These are phyloP conservation scores for Candida sanyaensis DNA, from an alignment of 1,139 yeast genomes.

Conservation along the genomic window DNA sequence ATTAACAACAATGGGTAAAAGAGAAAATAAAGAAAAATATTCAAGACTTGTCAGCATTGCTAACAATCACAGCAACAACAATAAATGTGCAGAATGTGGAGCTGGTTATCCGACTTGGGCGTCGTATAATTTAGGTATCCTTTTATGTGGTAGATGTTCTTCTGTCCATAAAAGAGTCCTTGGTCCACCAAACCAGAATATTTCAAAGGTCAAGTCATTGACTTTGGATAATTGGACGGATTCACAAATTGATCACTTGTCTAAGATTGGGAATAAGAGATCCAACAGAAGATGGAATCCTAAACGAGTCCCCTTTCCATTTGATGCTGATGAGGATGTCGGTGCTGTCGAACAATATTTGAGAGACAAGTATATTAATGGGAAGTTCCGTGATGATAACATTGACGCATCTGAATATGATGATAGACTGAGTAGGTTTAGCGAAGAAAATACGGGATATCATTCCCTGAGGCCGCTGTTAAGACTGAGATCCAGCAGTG, in stretches of 20 bases:
- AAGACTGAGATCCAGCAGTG: constrained; percentile 30
- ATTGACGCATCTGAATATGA: constrained; percentile 26
- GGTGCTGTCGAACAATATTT: constrained; percentile 51
- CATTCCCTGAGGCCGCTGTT: constrained; percentile 7
- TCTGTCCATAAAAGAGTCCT: constrained; percentile 70
- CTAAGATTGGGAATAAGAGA: constrained; percentile 63
- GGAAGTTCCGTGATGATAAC: constrained; percentile 42
- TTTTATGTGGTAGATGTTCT: constrained; percentile 79
- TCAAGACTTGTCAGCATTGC: constrained; percentile 46
- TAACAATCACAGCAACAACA: constrained; percentile 43
- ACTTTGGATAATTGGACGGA: constrained; percentile 78
- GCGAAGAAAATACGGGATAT: constrained; percentile 11
- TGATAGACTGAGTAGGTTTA: constrained; percentile 18
- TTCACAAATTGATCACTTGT: constrained; percentile 59
- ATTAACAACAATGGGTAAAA: constrained; percentile 10
- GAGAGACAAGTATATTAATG: constrained; percentile 53
- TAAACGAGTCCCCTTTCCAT: constrained; percentile 65
- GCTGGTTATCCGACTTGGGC: constrained; percentile 64
- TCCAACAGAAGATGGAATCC: constrained; percentile 69
- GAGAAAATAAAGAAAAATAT: constrained; percentile 24
- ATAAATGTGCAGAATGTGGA: constrained; percentile 76
- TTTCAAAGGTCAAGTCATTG: constrained; percentile 77
- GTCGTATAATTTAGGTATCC: constrained; percentile 54
- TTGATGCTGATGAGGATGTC: constrained; percentile 62
- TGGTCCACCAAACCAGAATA: constrained; percentile 47